Base-by-base conservation (phyloP, 2,329 filamentous ascomycete species). In the Epichloe baconii region DNA sequence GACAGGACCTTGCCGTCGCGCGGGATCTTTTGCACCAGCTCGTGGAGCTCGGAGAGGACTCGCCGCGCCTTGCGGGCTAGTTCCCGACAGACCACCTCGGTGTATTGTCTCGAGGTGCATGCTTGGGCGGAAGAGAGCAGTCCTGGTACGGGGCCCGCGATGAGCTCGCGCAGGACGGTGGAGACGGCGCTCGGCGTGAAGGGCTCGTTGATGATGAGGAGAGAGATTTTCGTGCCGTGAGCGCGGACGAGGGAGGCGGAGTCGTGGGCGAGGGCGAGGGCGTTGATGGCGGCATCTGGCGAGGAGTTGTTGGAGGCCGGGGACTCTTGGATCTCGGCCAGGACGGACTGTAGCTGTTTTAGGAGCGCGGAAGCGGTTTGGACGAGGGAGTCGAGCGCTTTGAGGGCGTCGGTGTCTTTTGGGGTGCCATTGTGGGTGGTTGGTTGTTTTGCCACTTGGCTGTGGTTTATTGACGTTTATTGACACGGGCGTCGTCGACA, bases 201-300 rank as follows among this genome's bases (percentile, higher is more conserved):
- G 0, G 91, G 90, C 17, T 87, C 78, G 61, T 87, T 95, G 61
- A 94, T 85, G 1, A 93, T 79, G 12, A 97, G 77, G 1, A 96
- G 82, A 0, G 87, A 91, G 26, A 96, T 75, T 56, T 95, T 95
- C 5, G 89, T 95, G 2, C 83, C 79, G 63, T 96, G 88, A 0
- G 89, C 87, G 63, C 80, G 83, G 53, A 95, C 79, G 5, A 94
- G 74, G 26, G 76, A 78, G 0, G 87, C 79, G 0, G 86, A 78
- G 59, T 90, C 84, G 59, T 79, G 77, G 36, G 90, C 80, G 52
- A 91, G 75, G 14, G 80, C 70, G 23, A 95, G 76, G 10, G 81
- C 74, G 56, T 85, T 67, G 62, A 79, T 56, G 61, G 44, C n/a
- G 54, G 48, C 37, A 54, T 10, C 15, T 53, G 53, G 34, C 3